These are phyloP conservation scores for Waltergamsia citrina DNA, from an alignment of 2,329 filamentous ascomycete genomes.

Conservation along the genomic window DNA sequence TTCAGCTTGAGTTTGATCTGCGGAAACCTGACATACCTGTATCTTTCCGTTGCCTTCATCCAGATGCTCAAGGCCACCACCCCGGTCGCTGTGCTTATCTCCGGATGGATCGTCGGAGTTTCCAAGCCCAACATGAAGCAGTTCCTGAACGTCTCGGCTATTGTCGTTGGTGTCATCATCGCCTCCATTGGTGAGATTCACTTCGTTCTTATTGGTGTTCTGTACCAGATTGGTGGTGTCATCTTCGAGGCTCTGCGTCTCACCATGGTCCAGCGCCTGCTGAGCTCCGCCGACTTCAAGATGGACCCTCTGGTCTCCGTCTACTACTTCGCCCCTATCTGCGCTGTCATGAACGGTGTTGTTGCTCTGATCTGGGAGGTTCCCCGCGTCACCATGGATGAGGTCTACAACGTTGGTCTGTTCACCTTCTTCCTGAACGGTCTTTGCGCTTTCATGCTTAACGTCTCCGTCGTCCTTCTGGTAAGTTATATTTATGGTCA, in stretches of 20 bases:
- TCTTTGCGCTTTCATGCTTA: conserved; percentile 68
- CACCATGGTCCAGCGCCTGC: conserved; percentile 74
- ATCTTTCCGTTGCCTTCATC: conserved; percentile 92
- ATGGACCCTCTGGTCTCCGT: conserved; percentile 85
- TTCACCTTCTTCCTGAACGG: conserved; percentile 68
- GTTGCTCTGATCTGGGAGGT: conserved; percentile 68
- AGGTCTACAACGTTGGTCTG: conserved; percentile 65
- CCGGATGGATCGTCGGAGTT: conserved; percentile 80
- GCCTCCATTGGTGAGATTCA: conserved; percentile 93
- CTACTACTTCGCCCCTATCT: conserved; percentile 84
- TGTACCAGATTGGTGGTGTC: conserved; percentile 72
- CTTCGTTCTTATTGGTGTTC: conserved; percentile 72
- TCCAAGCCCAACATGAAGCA: conserved; percentile 77
- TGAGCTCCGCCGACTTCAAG: conserved; percentile 79
- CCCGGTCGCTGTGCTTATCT: conserved; percentile 83
- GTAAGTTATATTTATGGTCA: conserved; percentile 41
- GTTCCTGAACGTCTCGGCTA: conserved; percentile 87
- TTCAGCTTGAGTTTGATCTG: conserved; percentile 96
- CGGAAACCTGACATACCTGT: conserved; percentile 91
- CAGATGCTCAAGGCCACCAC: conserved; percentile 99
- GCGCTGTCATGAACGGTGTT: conserved; percentile 70
- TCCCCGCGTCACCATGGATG: conserved; percentile 56
- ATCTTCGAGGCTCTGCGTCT: conserved; percentile 75
- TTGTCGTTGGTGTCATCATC: conserved; percentile 89
- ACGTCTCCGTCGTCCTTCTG: conserved; percentile 78